phyloP scores from a whole-genome alignment of 768 basidiomycete species.

The Plicaturopsis crispa region DNA sequence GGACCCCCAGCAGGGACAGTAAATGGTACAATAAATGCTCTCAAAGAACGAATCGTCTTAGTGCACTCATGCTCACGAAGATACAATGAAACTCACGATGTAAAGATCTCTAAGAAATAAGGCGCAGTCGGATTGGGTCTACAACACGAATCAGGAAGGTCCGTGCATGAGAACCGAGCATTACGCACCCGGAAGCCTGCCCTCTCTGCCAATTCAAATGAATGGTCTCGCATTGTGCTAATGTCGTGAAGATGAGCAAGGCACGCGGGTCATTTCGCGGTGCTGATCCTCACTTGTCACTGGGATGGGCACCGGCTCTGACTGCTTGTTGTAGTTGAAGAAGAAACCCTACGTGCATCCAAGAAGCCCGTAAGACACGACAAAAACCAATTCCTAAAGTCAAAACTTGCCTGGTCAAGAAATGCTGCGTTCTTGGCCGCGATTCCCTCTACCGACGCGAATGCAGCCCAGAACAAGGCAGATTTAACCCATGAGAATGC shows the following conservation, averaged over 20 bases:
- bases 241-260: background rate
- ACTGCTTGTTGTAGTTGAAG: conserved; percentile 31
- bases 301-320: conserved; percentile 29
- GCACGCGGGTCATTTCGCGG: too few relatives aligned
- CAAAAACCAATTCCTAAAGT: too few relatives aligned
- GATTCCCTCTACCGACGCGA: too few relatives aligned
- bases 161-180: background rate
- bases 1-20: conserved; percentile 37
- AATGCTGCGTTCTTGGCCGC: too few relatives aligned
- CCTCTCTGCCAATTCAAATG: conserved; percentile 34
- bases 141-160: conserved; percentile 4
- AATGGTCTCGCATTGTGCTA: conserved; percentile 39
- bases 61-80: background rate
- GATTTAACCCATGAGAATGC: too few relatives aligned
- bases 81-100: conserved; percentile 36
- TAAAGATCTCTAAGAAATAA: conserved; percentile 54
- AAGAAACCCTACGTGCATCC: conserved; percentile 42
- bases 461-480: too few relatives aligned
- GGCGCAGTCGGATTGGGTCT: conserved; percentile 51
- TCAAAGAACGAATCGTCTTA: conserved; percentile 19
- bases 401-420: too few relatives aligned
- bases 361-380: too few relatives aligned
- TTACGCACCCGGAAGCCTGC: conserved; percentile 29
- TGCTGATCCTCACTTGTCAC: conserved; percentile 24
- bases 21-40: conserved; percentile 44